Base-by-base conservation (phyloP, 805 yeast species). In the Metschnikowia amazonensis region DNA sequence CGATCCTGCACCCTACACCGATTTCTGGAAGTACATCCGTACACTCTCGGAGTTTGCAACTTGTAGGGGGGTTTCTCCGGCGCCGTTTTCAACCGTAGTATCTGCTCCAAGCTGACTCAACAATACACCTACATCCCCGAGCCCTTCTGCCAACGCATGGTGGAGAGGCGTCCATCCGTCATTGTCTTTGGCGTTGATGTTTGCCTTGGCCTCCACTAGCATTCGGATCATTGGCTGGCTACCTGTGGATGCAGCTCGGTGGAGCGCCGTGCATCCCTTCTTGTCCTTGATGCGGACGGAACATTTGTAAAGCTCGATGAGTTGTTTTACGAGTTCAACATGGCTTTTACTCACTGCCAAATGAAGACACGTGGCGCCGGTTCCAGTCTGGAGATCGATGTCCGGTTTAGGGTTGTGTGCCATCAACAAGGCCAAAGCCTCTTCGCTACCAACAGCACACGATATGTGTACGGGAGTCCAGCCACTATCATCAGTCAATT, bases 381-480 rank as follows among this genome's bases (percentile, higher is more conserved):
- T 76, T n/a, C 63, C 58, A 25, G 75, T 75, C 30, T 52, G 45
- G 34, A 75, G 59, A 57, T 88, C 70, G 18, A 87, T 70, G 60
- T 84, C 84, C 0, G 85, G 84, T 14, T 60, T 58, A 0, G 86
- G 84, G 1, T 67, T 69, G 9, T 52, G 48, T 0, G 61, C 64
- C 52, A 81, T 66, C n/a, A 89, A 58, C 36, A 69, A 56, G 8
- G 75, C 68, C 3, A 88, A 55, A 7, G 83, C 74, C 5, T 69
- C 72, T 18, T 70, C 54, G 55, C 80, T 77, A 0, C 97, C 96
- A 2, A 84, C 71, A 0, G 96, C 78, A 0, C 86, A 76, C 0
- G 94, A 89, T 43, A 92, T 82, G 63, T 90, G 97, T 28, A 88
- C 57, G 1, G 95, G 89, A 0, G 92, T 84, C 96, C 96, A 90